Conservation (phyloP, 2,329 filamentous ascomycete species). For the Arthrobotrys entomopaga region DNA sequence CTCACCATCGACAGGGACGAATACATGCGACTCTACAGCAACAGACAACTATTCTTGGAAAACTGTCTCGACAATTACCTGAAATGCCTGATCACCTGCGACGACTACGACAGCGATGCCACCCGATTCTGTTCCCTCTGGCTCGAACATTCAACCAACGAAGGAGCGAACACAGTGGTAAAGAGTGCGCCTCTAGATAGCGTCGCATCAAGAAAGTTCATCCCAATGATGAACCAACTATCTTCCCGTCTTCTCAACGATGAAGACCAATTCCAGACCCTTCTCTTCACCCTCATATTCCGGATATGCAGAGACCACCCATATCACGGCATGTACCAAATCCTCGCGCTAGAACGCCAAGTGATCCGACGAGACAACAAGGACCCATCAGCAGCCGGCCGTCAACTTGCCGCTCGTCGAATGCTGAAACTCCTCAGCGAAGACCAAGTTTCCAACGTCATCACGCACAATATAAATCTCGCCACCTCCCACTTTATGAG, state of each 20-base stretch:
- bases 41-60: slow-evolving; percentile 82
- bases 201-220: slow-evolving; percentile 92
- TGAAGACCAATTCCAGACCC: slow-evolving; percentile 75
- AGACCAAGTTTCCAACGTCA: slow-evolving; percentile 17
- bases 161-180: slow-evolving; percentile 80
- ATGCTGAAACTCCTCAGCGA: slow-evolving; percentile 43
- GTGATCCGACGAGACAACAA: slow-evolving; percentile 70
- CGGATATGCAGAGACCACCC: slow-evolving; percentile 92
- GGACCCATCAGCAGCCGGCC: slow-evolving; percentile 78
- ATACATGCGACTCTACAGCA: slow-evolving; percentile 79
- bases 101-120: slow-evolving; percentile 87
- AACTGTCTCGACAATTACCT: slow-evolving; percentile 94
- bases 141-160: slow-evolving; percentile 84
- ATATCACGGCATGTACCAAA: slow-evolving; percentile 96
- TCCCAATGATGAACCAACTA: slow-evolving; percentile 91
- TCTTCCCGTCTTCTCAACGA: slow-evolving; percentile 87
- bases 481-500: slow-evolving; percentile 47
- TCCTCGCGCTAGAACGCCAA: slow-evolving; percentile 74
- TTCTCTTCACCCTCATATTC: slow-evolving; percentile 78
- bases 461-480: slow-evolving; percentile 44
- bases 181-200: slow-evolving; percentile 71
- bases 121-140: slow-evolving; percentile 93
- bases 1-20: slow-evolving; percentile 90
- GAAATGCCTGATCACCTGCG: slow-evolving; percentile 81
- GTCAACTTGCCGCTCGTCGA: slow-evolving; percentile 75